These are phyloP conservation scores for Clonostachys chloroleuca DNA, from an alignment of 2,329 filamentous ascomycete genomes.

Conservation along the genomic window DNA sequence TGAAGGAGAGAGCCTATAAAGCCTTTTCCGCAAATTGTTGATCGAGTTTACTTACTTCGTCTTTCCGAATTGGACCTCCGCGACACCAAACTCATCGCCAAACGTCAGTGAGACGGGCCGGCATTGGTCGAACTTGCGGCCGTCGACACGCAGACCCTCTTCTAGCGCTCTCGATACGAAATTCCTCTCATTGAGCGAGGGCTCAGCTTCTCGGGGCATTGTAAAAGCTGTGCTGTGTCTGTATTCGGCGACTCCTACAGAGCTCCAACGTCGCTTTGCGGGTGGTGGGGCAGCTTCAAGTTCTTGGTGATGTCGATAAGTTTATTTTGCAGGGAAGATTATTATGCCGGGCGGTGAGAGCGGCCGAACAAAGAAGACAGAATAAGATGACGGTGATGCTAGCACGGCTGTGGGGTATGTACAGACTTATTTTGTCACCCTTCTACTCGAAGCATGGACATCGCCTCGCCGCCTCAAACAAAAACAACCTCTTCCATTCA, in stretches of 20 bases:
- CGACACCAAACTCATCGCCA: slow-evolving; percentile 86
- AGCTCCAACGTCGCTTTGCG: no score
- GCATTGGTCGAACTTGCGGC: slow-evolving; percentile 75
- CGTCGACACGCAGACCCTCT: slow-evolving; percentile 79
- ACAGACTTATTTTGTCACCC: not conserved
- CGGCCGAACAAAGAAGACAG: not conserved
- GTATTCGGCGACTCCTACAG: no score
- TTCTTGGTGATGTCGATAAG: no score
- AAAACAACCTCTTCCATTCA: not conserved
- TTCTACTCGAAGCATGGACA: not conserved
- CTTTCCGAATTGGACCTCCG: slow-evolving; percentile 83
- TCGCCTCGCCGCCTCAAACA: not conserved
- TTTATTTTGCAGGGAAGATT: slow-evolving; percentile 7
- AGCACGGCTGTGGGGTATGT: not conserved
- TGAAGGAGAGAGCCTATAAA: not conserved
- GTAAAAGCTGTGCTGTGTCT: slow-evolving; percentile 13
- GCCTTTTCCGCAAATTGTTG: not conserved
- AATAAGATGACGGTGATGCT: not conserved
- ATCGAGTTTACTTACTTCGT: slow-evolving; percentile 59
- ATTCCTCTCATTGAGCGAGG: slow-evolving; percentile 81
- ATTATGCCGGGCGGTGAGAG: slow-evolving; percentile 48
- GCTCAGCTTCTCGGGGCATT: slow-evolving; percentile 92
- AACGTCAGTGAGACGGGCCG: slow-evolving; percentile 74
- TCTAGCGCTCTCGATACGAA: slow-evolving; percentile 82
- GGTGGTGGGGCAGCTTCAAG: not conserved